Evolutionary conservation across 345 rosid genomes (phyloP).

Genomic region (Adansonia digitata): DNA sequence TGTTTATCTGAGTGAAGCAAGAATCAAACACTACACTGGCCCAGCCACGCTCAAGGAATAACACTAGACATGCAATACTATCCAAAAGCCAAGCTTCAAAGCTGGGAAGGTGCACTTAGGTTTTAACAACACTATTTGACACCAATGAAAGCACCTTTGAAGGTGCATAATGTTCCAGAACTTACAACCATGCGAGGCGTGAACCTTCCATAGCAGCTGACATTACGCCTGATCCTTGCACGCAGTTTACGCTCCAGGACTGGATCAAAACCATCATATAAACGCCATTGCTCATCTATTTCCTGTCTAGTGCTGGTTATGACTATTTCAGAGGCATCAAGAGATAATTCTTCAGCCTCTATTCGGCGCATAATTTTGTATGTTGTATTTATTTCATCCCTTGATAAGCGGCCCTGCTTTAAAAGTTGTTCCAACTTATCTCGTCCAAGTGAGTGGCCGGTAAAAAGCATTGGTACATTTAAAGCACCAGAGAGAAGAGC

Average conservation of each 20-base stretch:
- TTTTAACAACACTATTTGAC: background rate
- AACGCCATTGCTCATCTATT: constrained; percentile 92
- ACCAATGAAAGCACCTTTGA: background rate
- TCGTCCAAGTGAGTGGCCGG: constrained; percentile 97
- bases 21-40: background rate
- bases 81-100: constrained; percentile 2
- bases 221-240: constrained; percentile 91
- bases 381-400: constrained; percentile 85
- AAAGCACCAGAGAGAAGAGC: constrained; percentile 95
- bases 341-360: constrained; percentile 89
- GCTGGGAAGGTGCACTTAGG: background rate
- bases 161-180: constrained; percentile 13
- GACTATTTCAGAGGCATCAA: constrained; percentile 89
- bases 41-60: constrained; percentile 11
- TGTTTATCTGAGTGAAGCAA: background rate
- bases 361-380: constrained; percentile 96
- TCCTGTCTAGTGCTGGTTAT: constrained; percentile 98
- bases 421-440: constrained; percentile 95
- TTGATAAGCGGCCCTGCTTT: constrained; percentile 82
- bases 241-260: constrained; percentile 83
- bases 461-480: constrained; percentile 95
- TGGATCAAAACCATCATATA: constrained; percentile 99
- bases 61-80: background rate
- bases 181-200: constrained; percentile 99
- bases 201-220: constrained; percentile 92